A percentile compares a stretch with the other conserved stretches of the same genome.
These are phyloP conservation scores for Candida methanosorbosa DNA, from an alignment of 805 yeast genomes.

Conservation along the genomic window DNA sequence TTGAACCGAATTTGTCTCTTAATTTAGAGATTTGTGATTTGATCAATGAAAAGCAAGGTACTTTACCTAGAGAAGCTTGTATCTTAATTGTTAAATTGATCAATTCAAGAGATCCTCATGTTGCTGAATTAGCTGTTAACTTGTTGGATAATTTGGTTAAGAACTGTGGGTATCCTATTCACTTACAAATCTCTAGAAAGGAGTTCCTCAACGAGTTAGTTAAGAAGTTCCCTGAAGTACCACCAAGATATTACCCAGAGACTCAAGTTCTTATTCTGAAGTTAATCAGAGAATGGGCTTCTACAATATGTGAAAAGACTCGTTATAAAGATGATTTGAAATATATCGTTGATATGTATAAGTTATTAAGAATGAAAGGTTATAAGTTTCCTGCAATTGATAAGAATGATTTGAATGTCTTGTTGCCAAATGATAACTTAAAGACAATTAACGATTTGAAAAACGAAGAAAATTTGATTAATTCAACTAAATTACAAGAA, in stretches of 20 bases:
- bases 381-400: conserved; percentile 89
- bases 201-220: conserved; percentile 93
- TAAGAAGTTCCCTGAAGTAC: conserved; percentile 87
- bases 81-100: conserved; percentile 73
- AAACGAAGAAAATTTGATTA: conserved; percentile 87
- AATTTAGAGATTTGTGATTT: conserved; percentile 91
- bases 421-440: conserved; percentile 80
- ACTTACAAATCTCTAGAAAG: conserved; percentile 87
- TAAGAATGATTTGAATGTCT: conserved; percentile 85
- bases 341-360: conserved; percentile 91
- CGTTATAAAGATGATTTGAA: conserved; percentile 88
- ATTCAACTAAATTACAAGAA: conserved; percentile 92
- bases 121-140: conserved; percentile 67
- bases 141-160: conserved; percentile 84
- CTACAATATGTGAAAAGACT: conserved; percentile 84
- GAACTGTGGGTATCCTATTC: conserved; percentile 97
- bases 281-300: conserved; percentile 95
- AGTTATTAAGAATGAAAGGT: conserved; percentile 82
- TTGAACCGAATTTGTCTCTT: conserved; percentile 81
- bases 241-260: conserved; percentile 76
- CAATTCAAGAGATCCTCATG: conserved; percentile 76
- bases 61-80: conserved; percentile 88
- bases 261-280: conserved; percentile 81
- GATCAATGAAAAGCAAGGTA: conserved; percentile 87
- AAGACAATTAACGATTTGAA: conserved; percentile 86